Conservation (phyloP, 441 rosid genomes). For the Arabidopsis lyrata region DNA sequence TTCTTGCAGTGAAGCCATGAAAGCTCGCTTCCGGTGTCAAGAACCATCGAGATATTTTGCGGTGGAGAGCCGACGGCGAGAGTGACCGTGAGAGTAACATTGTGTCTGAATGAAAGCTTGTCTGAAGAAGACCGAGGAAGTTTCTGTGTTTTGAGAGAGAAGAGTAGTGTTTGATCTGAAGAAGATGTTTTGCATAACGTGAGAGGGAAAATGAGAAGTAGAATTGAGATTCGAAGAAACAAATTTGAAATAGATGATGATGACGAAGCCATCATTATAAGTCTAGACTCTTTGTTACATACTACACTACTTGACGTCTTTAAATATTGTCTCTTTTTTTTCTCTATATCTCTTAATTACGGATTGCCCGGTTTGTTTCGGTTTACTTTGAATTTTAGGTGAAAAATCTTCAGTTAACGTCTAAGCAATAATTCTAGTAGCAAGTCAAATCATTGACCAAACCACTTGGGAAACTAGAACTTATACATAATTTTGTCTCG, state of each 20-base stretch:
- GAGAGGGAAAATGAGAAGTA: constrained; percentile 49
- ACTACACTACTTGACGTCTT: constrained; percentile 27
- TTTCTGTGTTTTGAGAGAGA: constrained; percentile 58
- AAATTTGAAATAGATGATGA: constrained; percentile 33
- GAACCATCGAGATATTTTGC: constrained; percentile 64
- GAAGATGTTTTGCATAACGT: constrained; percentile 41
- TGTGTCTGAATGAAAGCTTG: constrained; percentile 73
- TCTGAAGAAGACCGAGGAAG: constrained; percentile 45
- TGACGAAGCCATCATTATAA: constrained; percentile 42
- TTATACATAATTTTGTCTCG: constrained; percentile 9
- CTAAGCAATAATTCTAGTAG: constrained; percentile 34
- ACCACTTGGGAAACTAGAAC: background rate
- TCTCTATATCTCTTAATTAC: background rate
- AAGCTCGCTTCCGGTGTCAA: constrained; percentile 78
- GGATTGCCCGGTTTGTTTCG: constrained; percentile 27
- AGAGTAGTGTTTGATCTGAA: constrained; percentile 47
- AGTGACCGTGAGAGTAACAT: constrained; percentile 74
- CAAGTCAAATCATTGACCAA: constrained; percentile 35
- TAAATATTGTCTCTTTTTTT: constrained; percentile 28
- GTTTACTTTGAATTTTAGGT: constrained; percentile 30
- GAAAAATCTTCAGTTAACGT: constrained; percentile 13
- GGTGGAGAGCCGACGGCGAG: constrained; percentile 70
- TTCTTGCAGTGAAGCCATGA: constrained; percentile 73
- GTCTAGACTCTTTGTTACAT: constrained; percentile 34
- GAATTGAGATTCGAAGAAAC: constrained; percentile 34